Evolutionary conservation across 768 basidiomycete species (phyloP).

Genomic region (Collybia nuda): DNA sequence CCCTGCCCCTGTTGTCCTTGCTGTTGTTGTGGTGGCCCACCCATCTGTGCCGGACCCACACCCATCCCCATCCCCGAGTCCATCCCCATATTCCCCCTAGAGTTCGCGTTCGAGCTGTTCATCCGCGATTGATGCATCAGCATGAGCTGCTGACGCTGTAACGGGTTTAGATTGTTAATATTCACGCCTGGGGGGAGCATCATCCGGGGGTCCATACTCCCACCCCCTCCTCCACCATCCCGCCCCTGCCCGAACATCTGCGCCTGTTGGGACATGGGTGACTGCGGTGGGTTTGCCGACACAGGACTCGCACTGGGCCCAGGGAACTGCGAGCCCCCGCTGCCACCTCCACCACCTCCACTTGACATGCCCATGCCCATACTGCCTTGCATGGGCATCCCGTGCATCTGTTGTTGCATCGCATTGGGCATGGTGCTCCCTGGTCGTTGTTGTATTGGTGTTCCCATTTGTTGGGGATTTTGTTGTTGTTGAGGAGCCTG

Average conservation of each 20-base stretch:
- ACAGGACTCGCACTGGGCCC: conserved; percentile 14
- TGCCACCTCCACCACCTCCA: too few species aligned
- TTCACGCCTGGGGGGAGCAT: conserved; percentile 23
- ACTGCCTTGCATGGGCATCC: conserved; percentile 17
- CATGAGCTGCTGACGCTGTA: conserved; percentile 47
- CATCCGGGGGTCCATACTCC: conserved; percentile 33
- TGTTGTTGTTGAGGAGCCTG: conserved; percentile 18
- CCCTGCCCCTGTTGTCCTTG: conserved; percentile 9
- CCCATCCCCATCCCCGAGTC: conserved; percentile 20
- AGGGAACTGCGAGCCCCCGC: conserved; percentile 7
- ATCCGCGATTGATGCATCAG: conserved; percentile 30
- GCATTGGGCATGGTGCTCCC: not conserved
- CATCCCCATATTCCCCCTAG: conserved; percentile 10
- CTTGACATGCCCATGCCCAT: conserved; percentile 1
- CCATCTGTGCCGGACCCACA: conserved; percentile 14
- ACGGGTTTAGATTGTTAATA: conserved; percentile 27
- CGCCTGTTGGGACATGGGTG: conserved; percentile 10
- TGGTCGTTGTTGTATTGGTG: conserved; percentile 17
- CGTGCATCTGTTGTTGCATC: conserved; percentile 19
- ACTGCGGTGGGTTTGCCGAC: conserved; percentile 19
- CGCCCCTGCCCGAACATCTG: conserved; percentile 20
- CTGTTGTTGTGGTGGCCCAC: too few species aligned
- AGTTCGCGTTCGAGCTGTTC: conserved; percentile 5
- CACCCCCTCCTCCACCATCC: conserved; percentile 13
- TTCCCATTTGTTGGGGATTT: conserved; percentile 14